Base-by-base conservation (phyloP, 2,329 filamentous ascomycete species). In the Scytalidium sp. region DNA sequence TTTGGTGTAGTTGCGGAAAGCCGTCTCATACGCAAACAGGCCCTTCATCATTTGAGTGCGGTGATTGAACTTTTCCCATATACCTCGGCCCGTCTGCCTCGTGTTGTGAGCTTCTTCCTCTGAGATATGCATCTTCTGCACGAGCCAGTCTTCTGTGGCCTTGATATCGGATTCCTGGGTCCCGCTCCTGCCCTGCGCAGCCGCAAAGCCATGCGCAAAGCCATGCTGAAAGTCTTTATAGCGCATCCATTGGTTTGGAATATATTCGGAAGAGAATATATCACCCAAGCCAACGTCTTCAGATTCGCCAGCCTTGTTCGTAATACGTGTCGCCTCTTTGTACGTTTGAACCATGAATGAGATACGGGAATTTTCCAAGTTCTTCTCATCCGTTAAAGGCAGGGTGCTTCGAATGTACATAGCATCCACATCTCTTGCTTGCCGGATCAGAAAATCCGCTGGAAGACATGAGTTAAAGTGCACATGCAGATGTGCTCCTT, bases 381-480 rank as follows among this genome's bases (percentile, higher is more conserved):
- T 60, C 27, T 57, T 42, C 5, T 25, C 20, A 8, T 46, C 56
- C 3, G 70, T 62, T 25, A 88, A 69, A 3, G 77, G 75, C 25
- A 72, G 59, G 29, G 76, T 78, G 67, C 84, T 88, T 50, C 78
- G 81, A 58, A 90, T 84, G 61, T 82, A 88, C 84, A 91, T 89
- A 56, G 78, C 78, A 1, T 76, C 61, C 73, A 84, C 81, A 4
- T 64, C 41, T 10, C 69, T 64, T 54, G 72, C 71, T 72, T 78
- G 56, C 71, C 80, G 56, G 73, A 90, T 71, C 19, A 90, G 70
- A 4, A 83, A 74, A 2, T 72, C 64, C 9, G 86, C 84, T 13
- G 74, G 70, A 3, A 90, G 70, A 52, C 86, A 88, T n/a, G 87
- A 79, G 63, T 90, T 91, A 73, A 88, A 90, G 65, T 91, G 87